A percentile compares a stretch with the other conserved stretches of the same genome.
phyloP scores from a whole-genome alignment of 805 yeast genomes.

The Starmerella apicola region DNA sequence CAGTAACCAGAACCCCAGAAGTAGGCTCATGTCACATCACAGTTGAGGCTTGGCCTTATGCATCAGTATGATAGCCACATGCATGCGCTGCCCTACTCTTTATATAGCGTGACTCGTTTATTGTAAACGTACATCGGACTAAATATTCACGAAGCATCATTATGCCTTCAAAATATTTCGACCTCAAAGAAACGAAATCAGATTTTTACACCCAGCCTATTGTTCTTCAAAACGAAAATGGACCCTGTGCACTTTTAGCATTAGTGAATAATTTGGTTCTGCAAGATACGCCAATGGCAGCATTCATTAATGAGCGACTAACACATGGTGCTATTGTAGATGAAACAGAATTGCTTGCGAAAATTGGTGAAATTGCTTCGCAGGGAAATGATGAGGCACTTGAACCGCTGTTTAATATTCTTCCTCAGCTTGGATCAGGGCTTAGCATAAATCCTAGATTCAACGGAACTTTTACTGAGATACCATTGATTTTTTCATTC shows the following conservation, averaged over 20 bases:
- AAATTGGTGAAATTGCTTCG: conserved; percentile 15
- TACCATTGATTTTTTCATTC: conserved; percentile 45
- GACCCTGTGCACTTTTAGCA: conserved; percentile 82
- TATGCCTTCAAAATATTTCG: background rate
- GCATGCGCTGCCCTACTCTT: too few relatives aligned
- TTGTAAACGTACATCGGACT: too few relatives aligned
- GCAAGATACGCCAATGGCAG: conserved; percentile 26
- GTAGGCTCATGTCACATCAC: too few relatives aligned
- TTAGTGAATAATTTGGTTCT: conserved; percentile 57
- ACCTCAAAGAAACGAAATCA: conserved; percentile 1
- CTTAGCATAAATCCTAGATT: conserved; percentile 61
- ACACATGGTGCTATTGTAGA: background rate
- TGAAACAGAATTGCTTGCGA: conserved; percentile 3
- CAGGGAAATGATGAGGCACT: conserved; percentile 26
- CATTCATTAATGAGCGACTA: background rate
- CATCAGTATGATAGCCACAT: too few relatives aligned
- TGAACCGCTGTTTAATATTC: conserved; percentile 33
- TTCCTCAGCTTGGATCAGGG: conserved; percentile 61
- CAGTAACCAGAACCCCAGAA: too few relatives aligned
- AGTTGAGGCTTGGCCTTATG: too few relatives aligned
- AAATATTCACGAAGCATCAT: too few relatives aligned
- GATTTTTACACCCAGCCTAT: conserved; percentile 27
- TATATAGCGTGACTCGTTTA: too few relatives aligned
- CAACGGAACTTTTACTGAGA: conserved; percentile 44
- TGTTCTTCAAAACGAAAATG: conserved; percentile 65